Conservation (phyloP, 768 basidiomycete genomes). For the Lactifluus piperatus region DNA sequence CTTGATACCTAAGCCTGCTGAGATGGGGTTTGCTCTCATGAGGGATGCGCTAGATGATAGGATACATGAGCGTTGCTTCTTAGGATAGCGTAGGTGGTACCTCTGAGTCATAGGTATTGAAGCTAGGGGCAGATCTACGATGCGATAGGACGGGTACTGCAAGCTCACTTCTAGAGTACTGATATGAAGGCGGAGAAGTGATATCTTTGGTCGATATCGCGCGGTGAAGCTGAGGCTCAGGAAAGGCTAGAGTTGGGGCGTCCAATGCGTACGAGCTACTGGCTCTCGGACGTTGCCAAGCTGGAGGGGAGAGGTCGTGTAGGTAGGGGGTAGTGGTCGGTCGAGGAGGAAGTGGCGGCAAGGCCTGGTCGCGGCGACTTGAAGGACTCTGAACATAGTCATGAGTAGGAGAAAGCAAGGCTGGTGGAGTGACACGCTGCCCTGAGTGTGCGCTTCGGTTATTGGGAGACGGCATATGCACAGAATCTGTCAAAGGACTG, state of each 20-base stretch:
- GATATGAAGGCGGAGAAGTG: constrained; percentile 14
- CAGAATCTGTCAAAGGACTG: too few relatives aligned
- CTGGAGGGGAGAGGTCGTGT: neutral
- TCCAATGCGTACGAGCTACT: constrained; percentile 19
- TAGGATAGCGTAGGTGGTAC: neutral
- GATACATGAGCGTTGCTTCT: neutral
- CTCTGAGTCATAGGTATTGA: neutral
- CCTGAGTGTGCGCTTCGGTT: neutral
- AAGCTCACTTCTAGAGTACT: neutral
- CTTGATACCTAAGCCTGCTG: constrained; percentile 20
- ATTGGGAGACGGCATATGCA: neutral
- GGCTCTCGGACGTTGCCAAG: constrained; percentile 16
- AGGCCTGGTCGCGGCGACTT: neutral
- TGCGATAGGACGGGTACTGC: neutral
- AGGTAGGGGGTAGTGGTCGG: neutral
- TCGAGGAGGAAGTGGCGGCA: neutral
- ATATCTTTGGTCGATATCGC: constrained; percentile 32
- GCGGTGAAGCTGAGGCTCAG: constrained; percentile 45
- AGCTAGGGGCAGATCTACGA: constrained; percentile 3
- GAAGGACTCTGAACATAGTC: neutral
- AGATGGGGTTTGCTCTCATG: constrained; percentile 23
- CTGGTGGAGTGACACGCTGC: neutral
- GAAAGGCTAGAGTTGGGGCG: constrained; percentile 33
- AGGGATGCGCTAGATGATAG: neutral
- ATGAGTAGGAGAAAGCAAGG: neutral